phyloP scores from a whole-genome alignment of 192 early-diverging fungal species.

The Backusella psychrophila region DNA sequence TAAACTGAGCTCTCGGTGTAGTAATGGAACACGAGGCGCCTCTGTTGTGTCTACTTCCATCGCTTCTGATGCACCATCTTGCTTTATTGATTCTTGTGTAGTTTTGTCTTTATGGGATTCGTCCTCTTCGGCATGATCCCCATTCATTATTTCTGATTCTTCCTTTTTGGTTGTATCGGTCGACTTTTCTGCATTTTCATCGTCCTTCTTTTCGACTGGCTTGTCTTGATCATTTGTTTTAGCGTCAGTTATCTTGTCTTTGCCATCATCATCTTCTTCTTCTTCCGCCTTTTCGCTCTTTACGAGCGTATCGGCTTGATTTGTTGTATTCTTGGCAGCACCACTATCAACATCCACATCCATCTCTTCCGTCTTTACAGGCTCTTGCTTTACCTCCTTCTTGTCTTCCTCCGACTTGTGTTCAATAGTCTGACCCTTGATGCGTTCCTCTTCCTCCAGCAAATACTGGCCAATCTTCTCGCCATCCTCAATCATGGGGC shows the following conservation, averaged over 20 bases:
- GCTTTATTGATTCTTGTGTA: neutral
- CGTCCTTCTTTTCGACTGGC: neutral
- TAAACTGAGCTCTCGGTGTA: conserved; percentile 17
- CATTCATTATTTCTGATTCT: neutral
- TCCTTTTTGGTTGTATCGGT: too few relatives aligned
- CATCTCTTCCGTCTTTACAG: conserved; percentile 19
- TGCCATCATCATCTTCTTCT: neutral
- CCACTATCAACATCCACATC: neutral
- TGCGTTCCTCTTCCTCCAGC: conserved; percentile 16
- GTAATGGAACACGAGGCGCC: conserved; percentile 13
- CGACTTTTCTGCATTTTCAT: too few relatives aligned
- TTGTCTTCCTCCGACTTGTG: conserved; percentile 1
- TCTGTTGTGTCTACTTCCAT: conserved; percentile 1
- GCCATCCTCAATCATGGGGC: conserved; percentile 50
- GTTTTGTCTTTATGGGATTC: neutral
- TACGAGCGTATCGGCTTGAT: neutral
- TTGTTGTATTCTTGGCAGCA: neutral
- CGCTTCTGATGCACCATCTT: neutral
- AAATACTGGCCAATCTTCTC: conserved; percentile 36
- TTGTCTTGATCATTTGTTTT: too few relatives aligned
- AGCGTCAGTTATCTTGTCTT: too few relatives aligned
- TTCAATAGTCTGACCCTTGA: conserved; percentile 13
- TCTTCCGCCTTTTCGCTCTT: neutral
- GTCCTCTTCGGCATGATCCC: neutral
- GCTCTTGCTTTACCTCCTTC: conserved; percentile 1